Evolutionary conservation across 164 flowering plant genomes (phyloP), one percentile per base, ranked within the genome.

Genomic region (Chimonanthus salicifolius): DNA sequence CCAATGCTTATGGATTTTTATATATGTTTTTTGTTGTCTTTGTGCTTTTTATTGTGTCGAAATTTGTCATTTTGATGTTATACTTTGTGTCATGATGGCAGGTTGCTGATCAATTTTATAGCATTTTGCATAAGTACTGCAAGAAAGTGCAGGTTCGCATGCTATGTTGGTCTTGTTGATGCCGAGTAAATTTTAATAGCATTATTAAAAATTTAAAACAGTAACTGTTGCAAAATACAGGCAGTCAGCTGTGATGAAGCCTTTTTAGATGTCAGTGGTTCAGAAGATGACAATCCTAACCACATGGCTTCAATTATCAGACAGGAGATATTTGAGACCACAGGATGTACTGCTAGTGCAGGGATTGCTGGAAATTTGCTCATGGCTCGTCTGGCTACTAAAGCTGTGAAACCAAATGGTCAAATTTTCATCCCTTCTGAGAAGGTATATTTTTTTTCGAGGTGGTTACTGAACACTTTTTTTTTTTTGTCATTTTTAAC

Each of bases 221-320:
- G 77, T 6, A 70, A 70, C 62, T 69, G 48, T 58, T 75, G 43
- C 67, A 71, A 65, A 71, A 51, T 80, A 20, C 82, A 95, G 98
- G 99, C 98, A 43, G 90, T 96, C 21, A 94, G 99, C 80, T 96
- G 98, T 82, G 98, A 94, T 80, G 99, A 96, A 85, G 99, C 98
- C 60, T 92, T 94, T 83, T 75, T 96, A 76, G 99, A 94, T 81
- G 85, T 89, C 49, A 74, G 87, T 21, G 88, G 85, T 69, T 81
- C 77, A 13, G 85, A 79, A 50, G 85, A 72, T 67, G 76, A 79
- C 47, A 88, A 94, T 79, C 89, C 92, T 77, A 87, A 89, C 79
- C 67, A 74, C 71, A 78, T 92, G 67, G 95, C 97, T 76, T 88
- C 92, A 68, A 63, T 69, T 64, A 85, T 92, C 72, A 85, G 98